Percentiles rank a stretch among this genome's conserved stretches.
Evolutionary conservation across 2,329 filamentous ascomycete species (phyloP).

Genomic region (Pseudogymnoascus sp.): DNA sequence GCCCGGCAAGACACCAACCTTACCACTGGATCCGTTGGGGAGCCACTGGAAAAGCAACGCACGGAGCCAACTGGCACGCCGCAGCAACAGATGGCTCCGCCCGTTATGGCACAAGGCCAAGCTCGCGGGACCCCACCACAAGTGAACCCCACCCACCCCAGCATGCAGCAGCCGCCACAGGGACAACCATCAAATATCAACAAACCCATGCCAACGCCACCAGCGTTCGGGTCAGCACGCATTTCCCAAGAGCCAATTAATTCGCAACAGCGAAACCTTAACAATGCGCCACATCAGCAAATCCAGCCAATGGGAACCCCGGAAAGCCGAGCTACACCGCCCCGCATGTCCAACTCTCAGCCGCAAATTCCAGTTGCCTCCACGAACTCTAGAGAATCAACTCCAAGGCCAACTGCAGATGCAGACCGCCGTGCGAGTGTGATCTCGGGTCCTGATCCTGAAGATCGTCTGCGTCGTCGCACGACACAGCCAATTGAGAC

Average conservation of each 20-base stretch:
- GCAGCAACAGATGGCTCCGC: background rate
- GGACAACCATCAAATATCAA: background rate
- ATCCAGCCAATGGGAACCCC: background rate
- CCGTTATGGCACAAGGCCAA: background rate
- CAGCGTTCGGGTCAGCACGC: background rate
- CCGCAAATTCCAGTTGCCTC: background rate
- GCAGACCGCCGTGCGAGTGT: background rate
- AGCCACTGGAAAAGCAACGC: background rate
- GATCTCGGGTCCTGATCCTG: background rate
- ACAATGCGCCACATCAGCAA: background rate
- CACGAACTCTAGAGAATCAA: background rate
- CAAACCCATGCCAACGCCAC: background rate
- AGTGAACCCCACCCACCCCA: background rate
- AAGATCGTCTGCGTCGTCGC: background rate
- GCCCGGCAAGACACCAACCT: background rate
- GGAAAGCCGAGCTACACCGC: background rate
- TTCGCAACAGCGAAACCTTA: background rate
- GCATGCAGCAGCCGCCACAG: background rate
- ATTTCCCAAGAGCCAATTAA: background rate
- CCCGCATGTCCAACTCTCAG: background rate
- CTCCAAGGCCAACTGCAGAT: background rate
- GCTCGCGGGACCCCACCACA: background rate
- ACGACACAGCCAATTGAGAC: background rate
- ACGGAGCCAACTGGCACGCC: background rate
- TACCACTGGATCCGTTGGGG: background rate